A percentile compares a stretch with the other conserved stretches of the same genome.
Conservation (phyloP, 495 filamentous ascomycete genomes). For the Aspergillus ellipticus region DNA sequence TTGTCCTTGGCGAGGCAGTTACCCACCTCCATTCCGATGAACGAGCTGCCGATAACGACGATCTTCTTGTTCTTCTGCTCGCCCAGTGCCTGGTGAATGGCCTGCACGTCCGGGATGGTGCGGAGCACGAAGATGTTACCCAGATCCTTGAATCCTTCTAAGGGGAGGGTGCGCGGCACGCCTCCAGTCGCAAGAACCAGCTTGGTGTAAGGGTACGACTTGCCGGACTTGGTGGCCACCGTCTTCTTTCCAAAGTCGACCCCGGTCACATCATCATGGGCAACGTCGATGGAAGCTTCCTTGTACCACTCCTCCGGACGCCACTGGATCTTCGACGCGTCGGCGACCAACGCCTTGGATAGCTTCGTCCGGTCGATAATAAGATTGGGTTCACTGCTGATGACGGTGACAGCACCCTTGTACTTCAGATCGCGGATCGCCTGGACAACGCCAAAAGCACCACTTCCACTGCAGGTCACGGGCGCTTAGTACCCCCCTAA, state of each 20-base stretch:
- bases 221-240: slow-evolving; percentile 68
- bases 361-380: slow-evolving; percentile 94
- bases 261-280: slow-evolving; percentile 69
- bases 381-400: slow-evolving; percentile 77
- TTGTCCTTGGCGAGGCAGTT: slow-evolving; percentile 74
- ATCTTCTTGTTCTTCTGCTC: slow-evolving; percentile 80
- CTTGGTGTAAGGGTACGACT: slow-evolving; percentile 73
- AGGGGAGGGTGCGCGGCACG: slow-evolving; percentile 68
- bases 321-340: slow-evolving; percentile 71
- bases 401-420: slow-evolving; percentile 74
- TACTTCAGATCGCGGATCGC: slow-evolving; percentile 77
- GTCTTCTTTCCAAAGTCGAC: slow-evolving; percentile 74
- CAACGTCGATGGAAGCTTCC: slow-evolving; percentile 64
- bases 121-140: slow-evolving; percentile 83
- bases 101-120: slow-evolving; percentile 66
- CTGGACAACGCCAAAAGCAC: slow-evolving; percentile 74
- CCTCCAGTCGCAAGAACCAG: slow-evolving; percentile 87
- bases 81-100: slow-evolving; percentile 74
- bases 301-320: slow-evolving; percentile 74
- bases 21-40: slow-evolving; percentile 95
- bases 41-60: slow-evolving; percentile 84
- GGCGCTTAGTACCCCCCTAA: not conserved
- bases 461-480: slow-evolving; percentile 58
- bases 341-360: slow-evolving; percentile 88
- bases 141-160: slow-evolving; percentile 82